These are phyloP conservation scores for Calvatia gigantea DNA, from an alignment of 768 basidiomycete genomes.

Conservation along the genomic window DNA sequence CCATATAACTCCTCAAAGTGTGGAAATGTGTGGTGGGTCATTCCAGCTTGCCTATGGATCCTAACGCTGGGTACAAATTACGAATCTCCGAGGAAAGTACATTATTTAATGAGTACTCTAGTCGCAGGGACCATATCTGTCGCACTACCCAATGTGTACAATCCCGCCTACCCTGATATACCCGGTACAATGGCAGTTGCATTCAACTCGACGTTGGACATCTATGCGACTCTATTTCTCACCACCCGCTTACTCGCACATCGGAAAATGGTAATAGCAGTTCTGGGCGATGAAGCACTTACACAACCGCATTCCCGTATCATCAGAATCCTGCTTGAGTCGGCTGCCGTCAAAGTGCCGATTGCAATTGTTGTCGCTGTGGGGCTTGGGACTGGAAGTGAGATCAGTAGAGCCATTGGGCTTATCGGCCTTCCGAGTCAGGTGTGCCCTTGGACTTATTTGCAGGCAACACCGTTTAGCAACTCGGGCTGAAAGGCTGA, in stretches of 20 bases:
- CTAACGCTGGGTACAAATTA: too few relatives aligned
- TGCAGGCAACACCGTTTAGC: too few relatives aligned
- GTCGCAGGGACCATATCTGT: too few relatives aligned
- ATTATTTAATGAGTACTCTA: too few relatives aligned
- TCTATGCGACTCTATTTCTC: not conserved
- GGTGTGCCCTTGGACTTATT: too few relatives aligned
- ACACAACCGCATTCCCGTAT: not conserved
- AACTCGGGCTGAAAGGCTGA: too few relatives aligned
- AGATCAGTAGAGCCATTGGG: too few relatives aligned
- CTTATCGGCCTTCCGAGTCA: too few relatives aligned
- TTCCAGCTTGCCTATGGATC: not conserved
- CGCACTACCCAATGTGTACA: too few relatives aligned
- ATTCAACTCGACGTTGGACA: not conserved
- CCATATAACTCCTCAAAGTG: not conserved
- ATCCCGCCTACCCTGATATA: too few relatives aligned
- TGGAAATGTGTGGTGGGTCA: not conserved
- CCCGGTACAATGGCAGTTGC: not conserved
- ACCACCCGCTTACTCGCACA: not conserved
- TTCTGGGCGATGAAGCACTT: not conserved
- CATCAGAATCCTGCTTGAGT: not conserved
- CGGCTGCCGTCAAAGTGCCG: not conserved
- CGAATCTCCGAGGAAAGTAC: too few relatives aligned
- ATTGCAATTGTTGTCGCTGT: not conserved
- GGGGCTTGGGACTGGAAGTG: too few relatives aligned
- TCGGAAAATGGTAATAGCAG: not conserved